These are phyloP conservation scores for Phytophthora europaea DNA, from an alignment of 352 stramenopile species.

Conservation along the genomic window DNA sequence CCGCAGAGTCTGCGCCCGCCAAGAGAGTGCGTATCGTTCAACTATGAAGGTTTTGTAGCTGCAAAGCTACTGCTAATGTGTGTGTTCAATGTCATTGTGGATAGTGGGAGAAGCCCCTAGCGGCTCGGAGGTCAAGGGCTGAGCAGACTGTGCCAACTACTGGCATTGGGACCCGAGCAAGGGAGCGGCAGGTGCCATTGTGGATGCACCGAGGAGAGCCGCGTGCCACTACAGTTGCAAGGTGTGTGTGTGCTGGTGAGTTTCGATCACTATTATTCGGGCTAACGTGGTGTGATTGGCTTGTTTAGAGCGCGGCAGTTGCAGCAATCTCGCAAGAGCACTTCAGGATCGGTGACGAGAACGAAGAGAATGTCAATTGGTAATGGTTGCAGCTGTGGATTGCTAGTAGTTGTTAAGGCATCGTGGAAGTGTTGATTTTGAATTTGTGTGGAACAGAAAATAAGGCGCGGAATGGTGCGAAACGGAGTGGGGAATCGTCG, in stretches of 20 bases:
- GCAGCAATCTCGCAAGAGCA: conserved; percentile 21
- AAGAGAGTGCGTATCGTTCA: conserved; percentile 13
- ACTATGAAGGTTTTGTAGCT: neutral
- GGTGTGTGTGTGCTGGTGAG: conserved; percentile 1
- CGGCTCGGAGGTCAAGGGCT: conserved; percentile 3
- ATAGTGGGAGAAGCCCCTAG: conserved; percentile 25
- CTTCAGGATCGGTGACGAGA: neutral
- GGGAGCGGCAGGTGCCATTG: conserved; percentile 20
- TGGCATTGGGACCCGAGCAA: neutral
- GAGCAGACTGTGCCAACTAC: neutral
- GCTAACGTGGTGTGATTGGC: neutral
- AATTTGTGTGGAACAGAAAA: conserved; percentile 23
- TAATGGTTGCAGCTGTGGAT: conserved; percentile 10
- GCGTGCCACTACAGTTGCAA: conserved; percentile 18
- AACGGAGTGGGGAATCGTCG: conserved; percentile 18
- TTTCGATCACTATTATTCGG: neutral
- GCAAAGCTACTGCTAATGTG: neutral
- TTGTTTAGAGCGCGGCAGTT: conserved; percentile 28
- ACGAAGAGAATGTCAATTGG: conserved; percentile 14
- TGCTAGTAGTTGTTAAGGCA: neutral
- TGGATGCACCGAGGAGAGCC: conserved; percentile 31
- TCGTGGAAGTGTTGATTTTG: neutral
- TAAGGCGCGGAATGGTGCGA: conserved; percentile 22
- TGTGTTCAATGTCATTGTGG: neutral
- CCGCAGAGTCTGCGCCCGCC: neutral